Evolutionary conservation across 176 grass and related monocot species (phyloP).

Genomic region (Zoysia pacifica): DNA sequence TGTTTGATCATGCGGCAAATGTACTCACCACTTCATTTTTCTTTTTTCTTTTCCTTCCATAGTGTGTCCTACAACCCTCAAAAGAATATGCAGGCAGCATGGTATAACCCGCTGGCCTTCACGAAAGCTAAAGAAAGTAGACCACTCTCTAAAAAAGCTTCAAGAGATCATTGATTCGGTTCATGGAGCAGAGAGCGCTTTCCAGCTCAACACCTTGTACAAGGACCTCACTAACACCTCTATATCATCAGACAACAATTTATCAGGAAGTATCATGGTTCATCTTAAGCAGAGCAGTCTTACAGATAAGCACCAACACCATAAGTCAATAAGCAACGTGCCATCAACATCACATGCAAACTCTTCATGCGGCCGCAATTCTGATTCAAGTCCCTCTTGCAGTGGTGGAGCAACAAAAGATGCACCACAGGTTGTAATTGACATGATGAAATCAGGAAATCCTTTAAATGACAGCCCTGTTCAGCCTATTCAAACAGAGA

Average conservation of each 20-base stretch:
- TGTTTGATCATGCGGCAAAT: conserved; percentile 21
- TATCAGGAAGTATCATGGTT: conserved; percentile 44
- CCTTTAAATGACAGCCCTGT: conserved; percentile 34
- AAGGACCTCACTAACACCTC: conserved; percentile 72
- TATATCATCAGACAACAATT: conserved; percentile 62
- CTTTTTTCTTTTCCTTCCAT: conserved; percentile 35
- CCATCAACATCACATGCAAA: conserved; percentile 60
- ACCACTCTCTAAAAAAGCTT: conserved; percentile 88
- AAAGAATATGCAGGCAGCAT: conserved; percentile 98
- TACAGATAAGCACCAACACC: conserved; percentile 32
- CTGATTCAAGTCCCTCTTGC: conserved; percentile 64
- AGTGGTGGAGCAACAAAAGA: conserved; percentile 54
- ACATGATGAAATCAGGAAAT: conserved; percentile 40
- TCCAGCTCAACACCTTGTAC: conserved; percentile 77
- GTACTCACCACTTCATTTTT: conserved; percentile 32
- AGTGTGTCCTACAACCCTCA: conserved; percentile 98
- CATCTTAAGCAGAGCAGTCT: conserved; percentile 52
- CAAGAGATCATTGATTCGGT: conserved; percentile 91
- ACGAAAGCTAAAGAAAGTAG: conserved; percentile 95
- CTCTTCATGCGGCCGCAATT: conserved; percentile 65
- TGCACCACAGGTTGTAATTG: conserved; percentile 32
- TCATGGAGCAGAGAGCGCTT: conserved; percentile 77
- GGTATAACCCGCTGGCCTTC: conserved; percentile 96
- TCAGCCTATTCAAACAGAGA: conserved; percentile 53
- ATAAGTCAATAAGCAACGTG: conserved; percentile 26